phyloP scores from a whole-genome alignment of 768 basidiomycete species.

The Fistulinella prunicolor region DNA sequence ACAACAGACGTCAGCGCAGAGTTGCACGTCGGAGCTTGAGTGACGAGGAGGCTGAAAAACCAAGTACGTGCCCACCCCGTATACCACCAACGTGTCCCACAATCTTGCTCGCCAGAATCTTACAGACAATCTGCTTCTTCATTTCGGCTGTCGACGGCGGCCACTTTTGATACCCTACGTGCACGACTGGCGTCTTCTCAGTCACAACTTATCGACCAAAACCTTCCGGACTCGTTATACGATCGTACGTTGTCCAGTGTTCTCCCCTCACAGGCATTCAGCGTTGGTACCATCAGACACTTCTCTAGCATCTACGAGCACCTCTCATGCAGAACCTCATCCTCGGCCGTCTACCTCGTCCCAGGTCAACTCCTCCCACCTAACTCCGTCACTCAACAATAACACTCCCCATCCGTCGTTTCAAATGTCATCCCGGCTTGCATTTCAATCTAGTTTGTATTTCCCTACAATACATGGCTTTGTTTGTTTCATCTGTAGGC shows the following conservation, averaged over 20 bases:
- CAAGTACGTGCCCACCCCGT: conserved; percentile 41
- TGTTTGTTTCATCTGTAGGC: conserved; percentile 3
- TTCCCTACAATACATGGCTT: neutral
- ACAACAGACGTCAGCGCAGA: conserved; percentile 43
- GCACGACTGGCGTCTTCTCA: conserved; percentile 42
- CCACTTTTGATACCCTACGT: conserved; percentile 46
- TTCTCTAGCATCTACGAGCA: conserved; percentile 15
- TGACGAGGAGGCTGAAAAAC: conserved; percentile 62
- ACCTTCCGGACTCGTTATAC: conserved; percentile 29
- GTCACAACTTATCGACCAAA: conserved; percentile 38
- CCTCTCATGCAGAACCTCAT: conserved; percentile 15
- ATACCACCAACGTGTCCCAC: conserved; percentile 3
- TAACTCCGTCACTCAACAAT: conserved; percentile 47
- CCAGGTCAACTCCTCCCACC: conserved; percentile 38
- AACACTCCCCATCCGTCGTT: conserved; percentile 54
- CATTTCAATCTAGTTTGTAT: conserved; percentile 55
- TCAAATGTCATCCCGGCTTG: conserved; percentile 50
- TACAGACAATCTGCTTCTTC: conserved; percentile 34
- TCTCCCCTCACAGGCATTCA: neutral
- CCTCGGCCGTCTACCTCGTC: conserved; percentile 31
- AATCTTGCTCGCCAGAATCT: conserved; percentile 19
- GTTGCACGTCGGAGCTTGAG: conserved; percentile 59
- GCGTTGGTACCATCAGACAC: conserved; percentile 11
- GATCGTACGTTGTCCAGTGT: conserved; percentile 33
- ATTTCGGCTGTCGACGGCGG: conserved; percentile 43